Conservation (phyloP, 352 stramenopile species). For the Phytophthora quininea region DNA sequence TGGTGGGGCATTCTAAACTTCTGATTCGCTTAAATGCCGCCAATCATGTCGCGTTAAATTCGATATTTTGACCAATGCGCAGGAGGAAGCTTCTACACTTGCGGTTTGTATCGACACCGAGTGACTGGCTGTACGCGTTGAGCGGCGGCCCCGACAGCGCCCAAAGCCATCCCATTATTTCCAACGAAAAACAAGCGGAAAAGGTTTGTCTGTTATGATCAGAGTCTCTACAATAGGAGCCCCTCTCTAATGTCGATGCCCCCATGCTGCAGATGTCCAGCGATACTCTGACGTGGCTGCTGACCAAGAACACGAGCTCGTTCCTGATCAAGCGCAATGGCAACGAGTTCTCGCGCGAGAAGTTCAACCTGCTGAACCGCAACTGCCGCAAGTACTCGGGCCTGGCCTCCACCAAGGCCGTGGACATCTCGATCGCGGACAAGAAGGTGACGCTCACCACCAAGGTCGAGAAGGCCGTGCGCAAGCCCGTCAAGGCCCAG, state of each 20-base stretch:
- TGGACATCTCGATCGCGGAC: constrained; percentile 90
- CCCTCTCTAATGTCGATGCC: too few relatives aligned
- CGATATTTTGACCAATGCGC: too few relatives aligned
- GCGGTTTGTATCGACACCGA: too few relatives aligned
- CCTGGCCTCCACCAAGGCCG: constrained; percentile 93
- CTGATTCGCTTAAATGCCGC: too few relatives aligned
- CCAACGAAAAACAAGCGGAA: constrained; percentile 83
- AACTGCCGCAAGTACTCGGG: constrained; percentile 98
- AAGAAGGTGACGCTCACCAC: constrained; percentile 88
- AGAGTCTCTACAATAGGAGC: background rate
- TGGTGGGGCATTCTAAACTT: too few relatives aligned
- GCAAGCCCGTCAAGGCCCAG: constrained; percentile 75
- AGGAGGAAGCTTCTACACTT: too few relatives aligned
- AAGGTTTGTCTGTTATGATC: constrained; percentile 33
- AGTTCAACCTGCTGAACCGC: constrained; percentile 95
- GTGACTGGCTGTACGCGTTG: too few relatives aligned
- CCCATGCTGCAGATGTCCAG: constrained; percentile 85
- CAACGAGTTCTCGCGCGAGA: constrained; percentile 93
- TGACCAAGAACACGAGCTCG: constrained; percentile 95
- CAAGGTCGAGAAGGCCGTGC: constrained; percentile 76
- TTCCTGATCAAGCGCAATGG: constrained; percentile 95
- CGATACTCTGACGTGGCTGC: constrained; percentile 96
- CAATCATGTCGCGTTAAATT: too few relatives aligned
- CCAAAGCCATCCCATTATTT: constrained; percentile 92
- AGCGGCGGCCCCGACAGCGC: too few relatives aligned